Percentiles rank a stretch among this genome's conserved stretches.
phyloP scores from a whole-genome alignment of 371 early-diverging fungal species.

The Chytridium lagenaria region DNA sequence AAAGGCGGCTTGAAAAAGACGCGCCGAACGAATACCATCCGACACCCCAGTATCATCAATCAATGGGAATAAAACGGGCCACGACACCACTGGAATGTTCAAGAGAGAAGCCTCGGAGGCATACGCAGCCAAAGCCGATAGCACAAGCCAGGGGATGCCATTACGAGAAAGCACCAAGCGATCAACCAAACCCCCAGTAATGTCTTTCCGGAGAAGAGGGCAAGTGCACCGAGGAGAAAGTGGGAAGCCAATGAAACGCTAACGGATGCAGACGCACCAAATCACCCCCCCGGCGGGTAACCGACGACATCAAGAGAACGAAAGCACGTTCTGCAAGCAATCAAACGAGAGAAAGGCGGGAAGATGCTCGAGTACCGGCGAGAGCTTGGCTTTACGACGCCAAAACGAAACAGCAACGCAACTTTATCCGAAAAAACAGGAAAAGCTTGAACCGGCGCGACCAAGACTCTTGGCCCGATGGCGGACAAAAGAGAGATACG shows the following conservation, averaged over 20 bases:
- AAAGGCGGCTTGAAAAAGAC: background rate
- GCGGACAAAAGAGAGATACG: background rate
- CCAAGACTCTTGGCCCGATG: background rate
- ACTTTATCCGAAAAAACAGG: background rate
- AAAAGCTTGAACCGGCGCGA: background rate
- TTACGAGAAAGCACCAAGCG: background rate
- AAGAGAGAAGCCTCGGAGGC: slow-evolving; percentile 7
- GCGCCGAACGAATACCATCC: background rate
- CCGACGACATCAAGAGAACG: background rate
- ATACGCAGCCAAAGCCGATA: background rate
- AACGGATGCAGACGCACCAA: background rate
- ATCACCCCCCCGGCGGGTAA: background rate
- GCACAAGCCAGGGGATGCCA: background rate
- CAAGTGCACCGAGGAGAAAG: background rate
- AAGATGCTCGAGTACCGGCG: background rate
- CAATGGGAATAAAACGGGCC: background rate
- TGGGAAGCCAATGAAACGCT: background rate
- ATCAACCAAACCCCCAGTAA: background rate
- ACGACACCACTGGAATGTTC: background rate
- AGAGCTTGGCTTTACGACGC: background rate
- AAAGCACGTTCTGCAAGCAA: background rate
- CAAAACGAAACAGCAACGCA: background rate
- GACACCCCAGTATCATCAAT: background rate
- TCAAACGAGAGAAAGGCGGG: background rate
- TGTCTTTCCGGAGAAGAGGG: background rate